Evolutionary conservation across 2,329 filamentous ascomycete species (phyloP).

Genomic region (Monosporascus sp.): DNA sequence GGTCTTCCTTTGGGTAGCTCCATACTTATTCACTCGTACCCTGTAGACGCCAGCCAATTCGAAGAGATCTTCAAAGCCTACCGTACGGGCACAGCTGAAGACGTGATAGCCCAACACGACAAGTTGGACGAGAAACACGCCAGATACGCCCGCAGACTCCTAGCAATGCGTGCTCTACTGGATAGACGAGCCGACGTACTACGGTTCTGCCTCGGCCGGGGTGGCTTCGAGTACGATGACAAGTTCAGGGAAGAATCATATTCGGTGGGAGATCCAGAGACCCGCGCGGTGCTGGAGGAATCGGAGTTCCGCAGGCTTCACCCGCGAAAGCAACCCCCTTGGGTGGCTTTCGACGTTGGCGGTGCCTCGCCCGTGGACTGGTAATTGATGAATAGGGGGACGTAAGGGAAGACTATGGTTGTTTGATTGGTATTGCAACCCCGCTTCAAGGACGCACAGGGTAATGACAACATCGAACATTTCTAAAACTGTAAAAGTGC

Average conservation of each 20-base stretch:
- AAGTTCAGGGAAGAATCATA: background rate
- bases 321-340: background rate
- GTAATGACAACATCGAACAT: no score
- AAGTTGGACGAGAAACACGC: background rate
- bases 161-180: background rate
- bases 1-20: background rate
- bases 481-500: no score
- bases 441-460: no score
- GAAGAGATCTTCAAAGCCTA: background rate
- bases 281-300: background rate
- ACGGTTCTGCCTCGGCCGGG: background rate
- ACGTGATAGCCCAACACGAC: background rate
- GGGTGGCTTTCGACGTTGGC: background rate
- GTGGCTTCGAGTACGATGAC: background rate
- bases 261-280: background rate
- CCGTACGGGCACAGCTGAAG: background rate
- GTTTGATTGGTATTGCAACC: no score
- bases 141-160: background rate
- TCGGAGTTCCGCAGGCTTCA: background rate
- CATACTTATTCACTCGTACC: background rate
- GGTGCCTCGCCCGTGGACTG: background rate
- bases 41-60: background rate
- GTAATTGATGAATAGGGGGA: background rate
- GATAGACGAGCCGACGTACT: conserved; percentile 1
- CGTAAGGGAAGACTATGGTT: no score